These are phyloP conservation scores for Mikania micrantha DNA, from an alignment of 129 eudicot species.

Conservation along the genomic window DNA sequence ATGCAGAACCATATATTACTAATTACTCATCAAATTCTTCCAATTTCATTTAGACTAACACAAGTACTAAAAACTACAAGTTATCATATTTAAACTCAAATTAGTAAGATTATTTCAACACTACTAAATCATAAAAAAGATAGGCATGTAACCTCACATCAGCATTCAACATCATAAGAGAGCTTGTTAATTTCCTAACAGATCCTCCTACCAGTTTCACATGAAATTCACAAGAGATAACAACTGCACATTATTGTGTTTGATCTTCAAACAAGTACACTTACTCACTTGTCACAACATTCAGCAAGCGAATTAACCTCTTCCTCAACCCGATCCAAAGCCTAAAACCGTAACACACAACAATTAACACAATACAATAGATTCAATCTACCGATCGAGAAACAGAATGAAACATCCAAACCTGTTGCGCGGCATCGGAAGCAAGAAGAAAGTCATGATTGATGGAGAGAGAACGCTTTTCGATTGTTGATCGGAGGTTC, in stretches of 20 bases:
- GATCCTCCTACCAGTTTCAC: neutral
- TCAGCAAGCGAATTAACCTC: conserved; percentile 81
- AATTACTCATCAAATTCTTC: neutral
- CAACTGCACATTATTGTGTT: neutral
- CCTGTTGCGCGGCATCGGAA: conserved; percentile 69
- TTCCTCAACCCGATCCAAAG: conserved; percentile 92
- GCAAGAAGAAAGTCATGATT: conserved; percentile 78
- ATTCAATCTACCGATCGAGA: neutral
- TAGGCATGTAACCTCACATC: too few relatives aligned
- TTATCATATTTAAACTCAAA: neutral
- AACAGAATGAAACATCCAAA: neutral
- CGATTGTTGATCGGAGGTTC: conserved; percentile 94
- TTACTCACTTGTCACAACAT: conserved; percentile 77
- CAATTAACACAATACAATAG: neutral
- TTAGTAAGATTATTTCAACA: too few relatives aligned
- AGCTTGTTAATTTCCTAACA: neutral
- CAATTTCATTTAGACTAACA: neutral
- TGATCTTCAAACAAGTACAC: neutral
- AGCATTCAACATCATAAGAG: too few relatives aligned
- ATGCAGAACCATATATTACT: neutral
- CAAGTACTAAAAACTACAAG: neutral
- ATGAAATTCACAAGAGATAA: neutral
- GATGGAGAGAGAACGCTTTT: conserved; percentile 71
- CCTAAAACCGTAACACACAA: conserved; percentile 32
- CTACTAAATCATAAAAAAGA: too few relatives aligned